Percentiles rank a stretch among this genome's conserved stretches.
These are phyloP conservation scores for Fragaria ananassa DNA, from an alignment of 306 rosid species.

Conservation along the genomic window DNA sequence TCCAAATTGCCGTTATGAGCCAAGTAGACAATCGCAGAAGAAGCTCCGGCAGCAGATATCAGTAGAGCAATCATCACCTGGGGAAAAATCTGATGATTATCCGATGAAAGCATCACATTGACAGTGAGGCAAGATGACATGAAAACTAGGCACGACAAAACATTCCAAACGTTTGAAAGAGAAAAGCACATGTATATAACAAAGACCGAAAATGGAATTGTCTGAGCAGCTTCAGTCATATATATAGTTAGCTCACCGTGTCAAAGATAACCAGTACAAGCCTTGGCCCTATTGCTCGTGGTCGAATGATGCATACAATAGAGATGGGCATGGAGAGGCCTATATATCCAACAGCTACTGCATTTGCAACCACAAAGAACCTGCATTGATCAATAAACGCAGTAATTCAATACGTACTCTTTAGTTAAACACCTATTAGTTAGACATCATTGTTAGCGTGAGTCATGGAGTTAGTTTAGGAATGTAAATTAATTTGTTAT, in stretches of 20 bases:
- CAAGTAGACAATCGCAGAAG: constrained; percentile 49
- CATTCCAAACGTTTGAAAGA: neutral
- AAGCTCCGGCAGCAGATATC: constrained; percentile 45
- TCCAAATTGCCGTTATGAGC: constrained; percentile 63
- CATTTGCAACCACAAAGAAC: constrained; percentile 52
- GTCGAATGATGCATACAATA: constrained; percentile 53
- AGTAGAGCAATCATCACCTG: constrained; percentile 44
- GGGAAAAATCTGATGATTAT: constrained; percentile 1
- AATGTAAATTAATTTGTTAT: too few species aligned
- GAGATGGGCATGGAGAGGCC: constrained; percentile 51
- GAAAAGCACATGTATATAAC: neutral
- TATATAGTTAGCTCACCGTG: constrained; percentile 31
- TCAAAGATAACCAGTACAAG: constrained; percentile 42
- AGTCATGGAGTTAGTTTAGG: too few species aligned
- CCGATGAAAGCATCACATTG: neutral
- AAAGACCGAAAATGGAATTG: neutral
- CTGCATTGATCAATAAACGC: constrained; percentile 27
- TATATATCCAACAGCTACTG: constrained; percentile 34
- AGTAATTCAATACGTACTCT: neutral
- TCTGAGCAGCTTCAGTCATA: neutral
- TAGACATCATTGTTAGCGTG: too few species aligned
- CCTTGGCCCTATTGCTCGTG: constrained; percentile 47
- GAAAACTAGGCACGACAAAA: neutral
- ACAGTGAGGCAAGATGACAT: neutral
- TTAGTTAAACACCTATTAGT: neutral